A percentile compares a stretch with the other conserved stretches of the same genome.
These are phyloP conservation scores for Chlorella vulgaris DNA, from an alignment of 139 green algal species.

Conservation along the genomic window DNA sequence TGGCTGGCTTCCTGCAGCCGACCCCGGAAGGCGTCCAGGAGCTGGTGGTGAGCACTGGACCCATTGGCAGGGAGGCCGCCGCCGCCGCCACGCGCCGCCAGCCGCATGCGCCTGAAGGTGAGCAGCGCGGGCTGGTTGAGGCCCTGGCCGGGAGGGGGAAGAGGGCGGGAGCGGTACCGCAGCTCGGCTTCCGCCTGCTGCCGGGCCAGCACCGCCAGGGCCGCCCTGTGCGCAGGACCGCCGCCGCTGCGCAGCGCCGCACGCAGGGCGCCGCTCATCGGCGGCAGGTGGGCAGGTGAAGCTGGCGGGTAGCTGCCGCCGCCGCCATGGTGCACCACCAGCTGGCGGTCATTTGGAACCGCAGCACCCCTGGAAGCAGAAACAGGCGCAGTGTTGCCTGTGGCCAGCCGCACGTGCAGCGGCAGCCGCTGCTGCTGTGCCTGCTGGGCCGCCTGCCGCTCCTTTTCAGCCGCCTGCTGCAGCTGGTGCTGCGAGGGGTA, in stretches of 20 bases:
- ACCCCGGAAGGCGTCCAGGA: conserved; percentile 21
- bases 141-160: conserved; percentile 22
- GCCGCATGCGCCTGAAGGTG: conserved; percentile 38
- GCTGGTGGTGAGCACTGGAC: no score
- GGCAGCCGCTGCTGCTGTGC: no score
- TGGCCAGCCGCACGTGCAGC: no score
- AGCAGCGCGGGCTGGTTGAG: conserved; percentile 48
- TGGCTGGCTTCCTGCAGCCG: conserved; percentile 20
- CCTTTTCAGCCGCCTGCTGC: no score
- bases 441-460: no score
- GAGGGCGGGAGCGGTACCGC: neutral
- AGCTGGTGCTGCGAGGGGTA: no score
- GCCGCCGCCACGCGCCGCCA: neutral
- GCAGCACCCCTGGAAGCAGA: no score
- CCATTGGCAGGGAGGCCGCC: neutral
- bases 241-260: neutral
- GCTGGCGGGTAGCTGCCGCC: neutral
- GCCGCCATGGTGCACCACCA: no score
- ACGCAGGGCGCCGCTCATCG: neutral
- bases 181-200: neutral
- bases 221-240: neutral
- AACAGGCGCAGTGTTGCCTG: no score
- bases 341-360: neutral
- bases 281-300: neutral
- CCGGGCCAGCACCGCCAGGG: neutral